These are phyloP conservation scores for Ganoderma leucocontextum DNA, from an alignment of 1,284 basidiomycete genomes.

Conservation along the genomic window DNA sequence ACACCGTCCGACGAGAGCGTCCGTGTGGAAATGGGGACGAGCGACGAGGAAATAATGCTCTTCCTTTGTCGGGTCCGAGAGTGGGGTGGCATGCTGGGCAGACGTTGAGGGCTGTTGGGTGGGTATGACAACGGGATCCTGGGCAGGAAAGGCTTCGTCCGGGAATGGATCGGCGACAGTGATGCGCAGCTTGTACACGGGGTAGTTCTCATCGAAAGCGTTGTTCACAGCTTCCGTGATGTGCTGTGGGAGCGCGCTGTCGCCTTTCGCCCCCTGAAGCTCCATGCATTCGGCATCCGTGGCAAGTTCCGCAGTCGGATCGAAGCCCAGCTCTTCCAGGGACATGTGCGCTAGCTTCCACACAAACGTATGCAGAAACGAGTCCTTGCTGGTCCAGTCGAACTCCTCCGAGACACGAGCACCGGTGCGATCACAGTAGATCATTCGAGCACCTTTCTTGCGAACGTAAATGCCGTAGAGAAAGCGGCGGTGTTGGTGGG, in stretches of 20 bases:
- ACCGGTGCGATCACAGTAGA: slow-evolving; percentile 21
- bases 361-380: slow-evolving; percentile 19
- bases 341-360: slow-evolving; percentile 20
- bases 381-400: slow-evolving; percentile 8
- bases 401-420: slow-evolving; percentile 18
- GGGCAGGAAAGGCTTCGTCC: not conserved
- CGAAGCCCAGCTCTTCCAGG: slow-evolving; percentile 24
- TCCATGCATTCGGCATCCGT: not conserved
- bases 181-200: not conserved
- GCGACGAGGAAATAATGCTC: slow-evolving; percentile 9
- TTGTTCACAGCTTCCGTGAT: not conserved
- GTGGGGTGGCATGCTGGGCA: too few relatives aligned
- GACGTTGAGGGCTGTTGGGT: not conserved
- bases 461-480: slow-evolving; percentile 2
- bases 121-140: not conserved
- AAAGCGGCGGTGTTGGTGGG: slow-evolving; percentile 10
- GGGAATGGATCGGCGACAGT: not conserved
- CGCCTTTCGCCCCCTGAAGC: not conserved
- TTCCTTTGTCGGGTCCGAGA: too few relatives aligned
- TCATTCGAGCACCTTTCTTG: slow-evolving; percentile 7
- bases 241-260: not conserved
- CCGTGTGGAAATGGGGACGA: slow-evolving; percentile 8
- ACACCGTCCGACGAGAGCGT: slow-evolving; percentile 13
- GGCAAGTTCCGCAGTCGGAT: slow-evolving; percentile 18
- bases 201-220: not conserved